These are phyloP conservation scores for Phaeotremella fagi DNA, from an alignment of 768 basidiomycete species.

Conservation along the genomic window DNA sequence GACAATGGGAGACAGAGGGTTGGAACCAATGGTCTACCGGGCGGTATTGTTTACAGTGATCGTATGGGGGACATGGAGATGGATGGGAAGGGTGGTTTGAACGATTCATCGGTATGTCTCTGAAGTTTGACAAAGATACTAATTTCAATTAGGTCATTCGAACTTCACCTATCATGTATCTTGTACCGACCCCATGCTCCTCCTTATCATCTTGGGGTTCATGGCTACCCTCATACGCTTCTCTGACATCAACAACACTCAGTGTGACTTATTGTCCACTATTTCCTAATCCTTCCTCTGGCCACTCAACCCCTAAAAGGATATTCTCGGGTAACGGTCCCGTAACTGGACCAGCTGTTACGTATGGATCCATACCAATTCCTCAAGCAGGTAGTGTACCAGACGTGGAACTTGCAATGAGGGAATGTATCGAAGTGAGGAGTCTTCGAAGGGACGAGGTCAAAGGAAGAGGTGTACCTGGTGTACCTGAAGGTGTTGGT, in stretches of 20 bases:
- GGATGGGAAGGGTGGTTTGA: constrained; percentile 5
- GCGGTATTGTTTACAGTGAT: constrained; percentile 41
- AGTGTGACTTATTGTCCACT: constrained; percentile 35
- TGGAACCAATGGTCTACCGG: constrained; percentile 35
- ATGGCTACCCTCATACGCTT: constrained; percentile 36
- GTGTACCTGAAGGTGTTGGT: constrained; percentile 35
- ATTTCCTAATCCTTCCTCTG: constrained; percentile 20
- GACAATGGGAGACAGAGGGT: constrained; percentile 15
- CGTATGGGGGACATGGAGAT: constrained; percentile 42
- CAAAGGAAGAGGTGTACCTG: constrained; percentile 32
- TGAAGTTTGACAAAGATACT: constrained; percentile 3
- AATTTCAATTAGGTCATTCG: constrained; percentile 16
- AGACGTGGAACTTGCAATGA: constrained; percentile 39
- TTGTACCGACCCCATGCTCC: constrained; percentile 38
- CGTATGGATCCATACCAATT: constrained; percentile 24
- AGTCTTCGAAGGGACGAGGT: constrained; percentile 41
- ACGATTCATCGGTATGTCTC: constrained; percentile 7
- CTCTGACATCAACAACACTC: constrained; percentile 18
- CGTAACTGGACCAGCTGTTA: constrained; percentile 12
- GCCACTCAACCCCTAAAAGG: constrained; percentile 26
- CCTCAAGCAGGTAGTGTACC: constrained; percentile 17
- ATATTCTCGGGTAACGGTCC: constrained; percentile 21
- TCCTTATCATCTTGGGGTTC: constrained; percentile 36
- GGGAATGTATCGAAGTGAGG: constrained; percentile 39
- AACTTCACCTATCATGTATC: constrained; percentile 31